These are phyloP conservation scores for Betula pendula DNA, from an alignment of 306 rosid genomes.

Conservation along the genomic window DNA sequence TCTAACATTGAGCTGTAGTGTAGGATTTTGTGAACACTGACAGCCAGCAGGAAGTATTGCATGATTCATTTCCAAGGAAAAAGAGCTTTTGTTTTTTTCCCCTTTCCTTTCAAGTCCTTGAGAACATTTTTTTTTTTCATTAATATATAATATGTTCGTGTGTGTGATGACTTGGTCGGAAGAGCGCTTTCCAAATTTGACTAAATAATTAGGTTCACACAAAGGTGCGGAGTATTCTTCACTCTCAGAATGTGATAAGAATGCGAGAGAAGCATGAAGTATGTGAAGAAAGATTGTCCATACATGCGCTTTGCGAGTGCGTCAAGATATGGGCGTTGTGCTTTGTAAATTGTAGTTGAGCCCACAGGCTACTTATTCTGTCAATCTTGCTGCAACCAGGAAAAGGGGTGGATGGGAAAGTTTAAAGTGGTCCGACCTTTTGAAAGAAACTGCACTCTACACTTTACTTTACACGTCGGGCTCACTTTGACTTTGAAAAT, in stretches of 20 bases:
- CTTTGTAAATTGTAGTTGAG: constrained; percentile 10
- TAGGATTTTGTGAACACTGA: constrained; percentile 31
- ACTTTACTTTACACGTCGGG: neutral
- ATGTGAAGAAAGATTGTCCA: constrained; percentile 1
- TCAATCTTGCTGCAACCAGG: constrained; percentile 16
- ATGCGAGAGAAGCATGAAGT: neutral
- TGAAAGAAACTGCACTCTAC: neutral
- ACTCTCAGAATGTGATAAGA: neutral
- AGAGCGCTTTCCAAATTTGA: neutral
- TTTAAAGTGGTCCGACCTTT: constrained; percentile 13
- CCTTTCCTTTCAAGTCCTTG: neutral
- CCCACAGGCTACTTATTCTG: neutral
- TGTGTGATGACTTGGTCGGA: neutral
- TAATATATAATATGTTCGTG: too few relatives aligned
- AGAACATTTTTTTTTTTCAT: neutral
- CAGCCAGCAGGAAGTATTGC: constrained; percentile 14
- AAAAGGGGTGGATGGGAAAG: neutral
- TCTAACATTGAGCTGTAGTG: constrained; percentile 33
- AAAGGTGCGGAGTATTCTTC: neutral
- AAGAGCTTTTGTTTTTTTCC: neutral
- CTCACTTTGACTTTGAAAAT: constrained; percentile 29
- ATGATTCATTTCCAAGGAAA: constrained; percentile 20
- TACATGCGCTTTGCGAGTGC: neutral
- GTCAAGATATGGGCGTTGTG: neutral
- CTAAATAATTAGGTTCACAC: neutral